Base-by-base conservation (phyloP, 352 stramenopile genomes). In the Globisporangium spiculum region DNA sequence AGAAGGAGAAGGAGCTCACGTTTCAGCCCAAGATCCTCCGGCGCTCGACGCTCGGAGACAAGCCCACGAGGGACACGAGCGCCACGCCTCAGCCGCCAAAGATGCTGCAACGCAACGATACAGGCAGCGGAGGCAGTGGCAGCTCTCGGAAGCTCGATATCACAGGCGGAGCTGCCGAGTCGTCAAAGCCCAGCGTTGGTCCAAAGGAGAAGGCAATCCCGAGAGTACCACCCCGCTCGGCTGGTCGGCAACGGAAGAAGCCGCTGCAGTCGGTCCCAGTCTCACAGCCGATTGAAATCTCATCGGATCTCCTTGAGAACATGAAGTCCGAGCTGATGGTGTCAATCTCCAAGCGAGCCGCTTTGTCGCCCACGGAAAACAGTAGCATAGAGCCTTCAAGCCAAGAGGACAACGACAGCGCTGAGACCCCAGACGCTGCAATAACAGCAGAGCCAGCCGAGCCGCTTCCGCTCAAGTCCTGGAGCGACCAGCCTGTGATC, bases 11-110 rank as follows among this genome's bases (percentile, higher is more conserved):
- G 64, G 87, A 95, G 61, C 77, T 95, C 20, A 95, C 87, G 24
- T 95, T 95, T 68, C 84, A 90, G 60, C 87, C 87, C 16, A 93
- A 95, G 60, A 74, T 95, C 34, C 79, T 94, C 27, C 84, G 87
- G 4, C 81, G 86, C 34, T 73, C 78, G 34, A 94, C 86, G 7
- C 88, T 80, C 50, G 74, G 74, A 0, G 82, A 91, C 16, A 75
- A 68, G 46, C 75, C 78, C n/a, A 70, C 72, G 1, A 76, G 73
- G 44, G 77, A 82, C 10, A 2, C 18, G 3, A 60, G 4, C 3
- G 6, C 20, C 7, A 5, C 56, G 7, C 1, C 56, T 4, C 34
- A 44, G 20, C 38, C 70, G 27, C 20, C 67, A 56, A 52, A 53
- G 18, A 27, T 20, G 55, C 52, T 74, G 7, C 57, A 67, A 54